Evolutionary conservation across 768 basidiomycete genomes (phyloP).

Genomic region (Psilocybe cubensis): DNA sequence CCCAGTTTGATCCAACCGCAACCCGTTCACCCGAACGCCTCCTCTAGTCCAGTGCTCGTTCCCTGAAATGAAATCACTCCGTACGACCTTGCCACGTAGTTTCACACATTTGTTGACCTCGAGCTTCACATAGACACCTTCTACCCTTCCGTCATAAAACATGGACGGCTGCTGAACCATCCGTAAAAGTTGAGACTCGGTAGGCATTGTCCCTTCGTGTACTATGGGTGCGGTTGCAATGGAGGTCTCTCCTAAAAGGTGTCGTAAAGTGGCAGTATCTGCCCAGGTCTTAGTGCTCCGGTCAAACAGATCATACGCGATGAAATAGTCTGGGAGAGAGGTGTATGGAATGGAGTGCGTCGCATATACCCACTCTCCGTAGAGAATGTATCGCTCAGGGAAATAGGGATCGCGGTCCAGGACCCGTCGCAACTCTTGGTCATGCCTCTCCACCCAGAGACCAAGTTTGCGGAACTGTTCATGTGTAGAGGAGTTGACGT

Average conservation of each 20-base stretch:
- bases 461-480: slow-evolving; percentile 65
- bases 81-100: slow-evolving; percentile 56
- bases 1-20: too few relatives aligned
- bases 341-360: slow-evolving; percentile 65
- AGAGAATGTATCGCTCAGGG: slow-evolving; percentile 60
- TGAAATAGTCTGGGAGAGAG: slow-evolving; percentile 54
- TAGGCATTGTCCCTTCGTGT: slow-evolving; percentile 44
- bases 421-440: slow-evolving; percentile 42
- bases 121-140: slow-evolving; percentile 62
- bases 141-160: slow-evolving; percentile 47
- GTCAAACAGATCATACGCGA: slow-evolving; percentile 66
- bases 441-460: slow-evolving; percentile 54
- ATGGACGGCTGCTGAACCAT: slow-evolving; percentile 50
- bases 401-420: slow-evolving; percentile 55
- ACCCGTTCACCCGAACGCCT: slow-evolving; percentile 18
- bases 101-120: slow-evolving; percentile 45
- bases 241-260: slow-evolving; percentile 38
- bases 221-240: slow-evolving; percentile 49
- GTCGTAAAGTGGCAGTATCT: slow-evolving; percentile 36
- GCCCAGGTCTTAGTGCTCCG: slow-evolving; percentile 45
- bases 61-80: slow-evolving; percentile 63
- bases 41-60: slow-evolving; percentile 65
- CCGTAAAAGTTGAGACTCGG: slow-evolving; percentile 37
- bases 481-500: slow-evolving; percentile 55
- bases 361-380: slow-evolving; percentile 66